phyloP scores from a whole-genome alignment of 805 yeast genomes.

The Metschnikowia bowlesiae region DNA sequence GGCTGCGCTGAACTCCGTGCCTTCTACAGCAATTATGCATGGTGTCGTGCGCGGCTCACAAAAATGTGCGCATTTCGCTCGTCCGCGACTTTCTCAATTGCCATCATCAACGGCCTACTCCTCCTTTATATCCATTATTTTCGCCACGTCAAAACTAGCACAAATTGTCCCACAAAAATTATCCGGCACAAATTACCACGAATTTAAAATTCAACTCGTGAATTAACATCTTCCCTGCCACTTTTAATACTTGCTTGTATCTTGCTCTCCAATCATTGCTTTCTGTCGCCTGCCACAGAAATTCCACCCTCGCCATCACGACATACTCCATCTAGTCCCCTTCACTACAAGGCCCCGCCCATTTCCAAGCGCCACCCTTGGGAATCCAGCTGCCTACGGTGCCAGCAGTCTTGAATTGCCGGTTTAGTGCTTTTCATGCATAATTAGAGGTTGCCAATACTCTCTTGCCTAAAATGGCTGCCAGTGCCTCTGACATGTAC shows the following conservation, averaged over 20 bases:
- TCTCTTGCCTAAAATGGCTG: constrained; percentile 25
- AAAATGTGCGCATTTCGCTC: constrained; percentile 3
- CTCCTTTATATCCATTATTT: background rate
- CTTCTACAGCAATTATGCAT: constrained; percentile 3
- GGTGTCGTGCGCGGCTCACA: background rate
- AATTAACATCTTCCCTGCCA: background rate
- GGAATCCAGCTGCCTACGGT: background rate
- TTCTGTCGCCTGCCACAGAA: background rate
- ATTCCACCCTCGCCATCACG: background rate
- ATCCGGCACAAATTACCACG: background rate
- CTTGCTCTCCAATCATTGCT: constrained; percentile 2
- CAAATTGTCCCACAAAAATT: background rate
- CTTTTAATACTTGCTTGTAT: background rate
- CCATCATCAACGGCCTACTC: constrained; percentile 11
- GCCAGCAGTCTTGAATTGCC: background rate
- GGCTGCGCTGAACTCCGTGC: background rate
- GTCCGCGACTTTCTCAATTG: constrained; percentile 4
- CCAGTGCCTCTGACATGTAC: constrained; percentile 27
- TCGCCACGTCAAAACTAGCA: constrained; percentile 2
- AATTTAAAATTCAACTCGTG: background rate
- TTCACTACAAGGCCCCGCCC: background rate
- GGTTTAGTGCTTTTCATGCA: constrained; percentile 1
- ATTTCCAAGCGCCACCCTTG: background rate
- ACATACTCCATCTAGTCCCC: background rate
- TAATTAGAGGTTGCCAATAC: background rate